Evolutionary conservation across 2,329 filamentous ascomycete species (phyloP), one percentile per base, ranked within the genome.

Genomic region (Macroventuria anomochaeta): DNA sequence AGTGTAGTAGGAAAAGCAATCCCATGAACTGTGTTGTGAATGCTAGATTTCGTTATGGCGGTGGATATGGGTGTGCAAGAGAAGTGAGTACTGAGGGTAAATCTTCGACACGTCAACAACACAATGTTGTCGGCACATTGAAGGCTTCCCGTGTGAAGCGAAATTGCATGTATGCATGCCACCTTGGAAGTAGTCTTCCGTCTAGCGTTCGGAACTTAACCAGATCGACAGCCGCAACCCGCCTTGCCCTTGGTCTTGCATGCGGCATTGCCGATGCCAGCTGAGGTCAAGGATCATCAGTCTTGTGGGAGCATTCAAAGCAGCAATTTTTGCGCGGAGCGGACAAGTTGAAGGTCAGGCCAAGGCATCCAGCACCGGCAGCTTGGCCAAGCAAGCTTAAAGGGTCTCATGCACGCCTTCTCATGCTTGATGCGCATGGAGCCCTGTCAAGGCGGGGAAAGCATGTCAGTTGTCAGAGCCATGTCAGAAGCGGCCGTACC

Each of bases 221-320:
- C n/a, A 31, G 42, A 47, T 37, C 31, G 31, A 18, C 36, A 23
- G 17, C 29, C 42, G 25, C 29, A 31, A 18, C 11, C 36, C 42
- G 49, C 49, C 34, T 37, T 41, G 49, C 23, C 15, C n/a, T 48
- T 15, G 46, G 13, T 31, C 21, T 33, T 12, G 46, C 12, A 32
- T 17, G 37, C 49, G 49, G 49, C 34, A 41, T 29, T 37, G 29
- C 49, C 49, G 49, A 47, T 21, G 26, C 41, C 42, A 46, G 42
- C 49, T 47, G 42, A 47, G 37, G 15, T 32, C 37, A 41, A 32
- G 37, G 36, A 36, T 37, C 15, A 20, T 36, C 29, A 33, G 34
- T 28, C 48, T 33, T 17, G 26, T 21, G 21, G 21, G 10, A 15
- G 15, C 1, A 2, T 26, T 23, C 48, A 46, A 26, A 40, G 36